A percentile compares a stretch with the other conserved stretches of the same genome.
These are phyloP conservation scores for Calocybe cyanea DNA, from an alignment of 768 basidiomycete genomes.

Conservation along the genomic window DNA sequence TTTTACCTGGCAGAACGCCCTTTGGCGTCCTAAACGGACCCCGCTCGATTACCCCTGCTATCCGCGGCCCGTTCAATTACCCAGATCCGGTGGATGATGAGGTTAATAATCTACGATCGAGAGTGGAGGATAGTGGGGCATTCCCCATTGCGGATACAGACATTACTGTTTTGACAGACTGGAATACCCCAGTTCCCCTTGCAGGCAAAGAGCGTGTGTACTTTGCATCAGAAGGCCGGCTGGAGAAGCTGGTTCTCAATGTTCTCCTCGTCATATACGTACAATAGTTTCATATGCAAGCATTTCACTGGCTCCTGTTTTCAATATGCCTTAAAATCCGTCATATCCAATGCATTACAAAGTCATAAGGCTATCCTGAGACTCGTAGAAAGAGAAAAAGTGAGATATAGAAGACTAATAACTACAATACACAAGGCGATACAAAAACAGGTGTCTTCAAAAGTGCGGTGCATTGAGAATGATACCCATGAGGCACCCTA, in stretches of 20 bases:
- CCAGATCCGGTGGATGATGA: slow-evolving; percentile 24
- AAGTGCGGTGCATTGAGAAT: slow-evolving; percentile 25
- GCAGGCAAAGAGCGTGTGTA: slow-evolving; percentile 67
- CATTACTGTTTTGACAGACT: slow-evolving; percentile 45
- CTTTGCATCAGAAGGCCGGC: slow-evolving; percentile 59
- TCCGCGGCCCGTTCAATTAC: slow-evolving; percentile 44
- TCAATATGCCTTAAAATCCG: too few relatives aligned
- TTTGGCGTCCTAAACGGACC: slow-evolving; percentile 18
- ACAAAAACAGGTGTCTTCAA: too few relatives aligned
- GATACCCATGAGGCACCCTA: slow-evolving; percentile 22
- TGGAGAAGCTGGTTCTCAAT: slow-evolving; percentile 76
- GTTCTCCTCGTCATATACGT: slow-evolving; percentile 69
- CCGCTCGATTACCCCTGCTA: slow-evolving; percentile 26
- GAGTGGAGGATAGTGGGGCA: slow-evolving; percentile 68
- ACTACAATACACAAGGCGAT: too few relatives aligned
- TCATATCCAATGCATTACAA: too few relatives aligned
- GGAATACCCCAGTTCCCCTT: slow-evolving; percentile 33
- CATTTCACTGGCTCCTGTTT: too few relatives aligned
- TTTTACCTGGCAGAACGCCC: slow-evolving; percentile 21
- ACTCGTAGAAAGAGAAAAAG: too few relatives aligned
- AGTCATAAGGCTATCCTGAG: too few relatives aligned
- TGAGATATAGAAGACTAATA: too few relatives aligned
- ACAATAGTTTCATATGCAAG: slow-evolving; percentile 35
- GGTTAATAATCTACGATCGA: slow-evolving; percentile 37
- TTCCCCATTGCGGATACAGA: slow-evolving; percentile 60